These are phyloP conservation scores for Russula sp. DNA, from an alignment of 768 basidiomycete genomes.

Conservation along the genomic window DNA sequence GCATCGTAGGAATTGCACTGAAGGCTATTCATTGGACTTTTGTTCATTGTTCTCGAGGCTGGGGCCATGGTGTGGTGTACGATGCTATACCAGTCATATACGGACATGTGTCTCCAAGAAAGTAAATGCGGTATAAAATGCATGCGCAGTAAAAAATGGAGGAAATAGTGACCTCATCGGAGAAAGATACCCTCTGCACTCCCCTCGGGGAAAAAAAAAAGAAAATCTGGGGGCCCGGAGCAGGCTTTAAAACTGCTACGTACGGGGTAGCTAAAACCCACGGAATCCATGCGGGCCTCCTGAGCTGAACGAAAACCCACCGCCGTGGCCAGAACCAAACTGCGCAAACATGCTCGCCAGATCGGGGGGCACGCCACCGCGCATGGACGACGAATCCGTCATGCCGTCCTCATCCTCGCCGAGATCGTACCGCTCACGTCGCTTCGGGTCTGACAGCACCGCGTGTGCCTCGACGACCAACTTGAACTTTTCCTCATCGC, in stretches of 20 bases:
- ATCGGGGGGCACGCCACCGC: slow-evolving; percentile 33
- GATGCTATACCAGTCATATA: not conserved
- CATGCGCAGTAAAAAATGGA: not conserved
- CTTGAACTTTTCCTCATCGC: slow-evolving; percentile 96
- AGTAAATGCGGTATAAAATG: not conserved
- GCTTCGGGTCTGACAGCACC: slow-evolving; percentile 69
- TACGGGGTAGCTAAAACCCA: not conserved
- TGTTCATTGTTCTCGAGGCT: not conserved
- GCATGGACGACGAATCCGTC: slow-evolving; percentile 29
- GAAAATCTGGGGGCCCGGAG: no score
- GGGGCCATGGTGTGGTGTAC: slow-evolving; percentile 2
- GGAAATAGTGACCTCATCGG: not conserved
- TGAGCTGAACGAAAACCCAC: slow-evolving; percentile 5
- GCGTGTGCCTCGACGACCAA: slow-evolving; percentile 75
- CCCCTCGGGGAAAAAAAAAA: not conserved
- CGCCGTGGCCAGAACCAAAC: slow-evolving; percentile 4
- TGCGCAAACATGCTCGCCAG: slow-evolving; percentile 21
- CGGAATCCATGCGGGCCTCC: slow-evolving; percentile 6
- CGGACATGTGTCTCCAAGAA: not conserved
- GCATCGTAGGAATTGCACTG: slow-evolving; percentile 7
- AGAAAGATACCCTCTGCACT: not conserved
- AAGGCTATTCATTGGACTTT: slow-evolving; percentile 4
- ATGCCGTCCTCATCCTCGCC: slow-evolving; percentile 77
- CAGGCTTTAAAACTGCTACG: not conserved
- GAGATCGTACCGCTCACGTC: slow-evolving; percentile 69